phyloP scores from a whole-genome alignment of 208 protist species.

The Wallacemonas sp. region DNA sequence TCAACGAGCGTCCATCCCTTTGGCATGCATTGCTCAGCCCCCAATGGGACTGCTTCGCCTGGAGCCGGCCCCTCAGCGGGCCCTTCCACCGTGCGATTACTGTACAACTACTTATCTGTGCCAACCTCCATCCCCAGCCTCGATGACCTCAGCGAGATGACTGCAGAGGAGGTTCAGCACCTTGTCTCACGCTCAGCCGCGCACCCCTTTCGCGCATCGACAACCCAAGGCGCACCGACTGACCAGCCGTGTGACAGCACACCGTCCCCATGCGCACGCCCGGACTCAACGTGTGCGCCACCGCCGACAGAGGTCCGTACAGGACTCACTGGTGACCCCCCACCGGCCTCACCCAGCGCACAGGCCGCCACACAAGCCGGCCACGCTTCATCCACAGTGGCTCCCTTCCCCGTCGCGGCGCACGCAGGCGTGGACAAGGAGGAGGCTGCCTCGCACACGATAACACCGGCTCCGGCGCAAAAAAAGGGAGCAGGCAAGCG shows the following conservation, averaged over 20 bases:
- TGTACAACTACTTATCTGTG: neutral
- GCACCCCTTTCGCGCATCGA: neutral
- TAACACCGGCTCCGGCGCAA: neutral
- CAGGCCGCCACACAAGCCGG: too few relatives aligned
- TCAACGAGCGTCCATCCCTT: too few relatives aligned
- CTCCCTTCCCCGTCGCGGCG: too few relatives aligned
- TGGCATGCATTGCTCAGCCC: too few relatives aligned
- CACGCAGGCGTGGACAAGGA: neutral
- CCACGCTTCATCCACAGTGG: too few relatives aligned
- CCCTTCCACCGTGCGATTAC: too few relatives aligned
- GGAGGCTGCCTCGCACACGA: neutral
- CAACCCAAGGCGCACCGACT: neutral
- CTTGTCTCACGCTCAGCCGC: neutral
- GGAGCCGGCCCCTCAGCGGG: too few relatives aligned
- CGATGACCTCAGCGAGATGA: constrained; percentile 12
- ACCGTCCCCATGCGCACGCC: neutral
- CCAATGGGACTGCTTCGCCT: too few relatives aligned
- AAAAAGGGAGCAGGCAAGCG: neutral
- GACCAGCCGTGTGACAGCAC: neutral
- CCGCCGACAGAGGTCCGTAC: too few relatives aligned
- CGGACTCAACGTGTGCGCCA: too few relatives aligned
- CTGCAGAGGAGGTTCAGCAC: constrained; percentile 2
- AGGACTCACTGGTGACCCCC: too few relatives aligned
- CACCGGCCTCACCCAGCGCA: too few relatives aligned
- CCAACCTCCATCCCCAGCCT: constrained; percentile 2